phyloP scores from a whole-genome alignment of 805 yeast genomes.

The Spathaspora passalidarum region DNA sequence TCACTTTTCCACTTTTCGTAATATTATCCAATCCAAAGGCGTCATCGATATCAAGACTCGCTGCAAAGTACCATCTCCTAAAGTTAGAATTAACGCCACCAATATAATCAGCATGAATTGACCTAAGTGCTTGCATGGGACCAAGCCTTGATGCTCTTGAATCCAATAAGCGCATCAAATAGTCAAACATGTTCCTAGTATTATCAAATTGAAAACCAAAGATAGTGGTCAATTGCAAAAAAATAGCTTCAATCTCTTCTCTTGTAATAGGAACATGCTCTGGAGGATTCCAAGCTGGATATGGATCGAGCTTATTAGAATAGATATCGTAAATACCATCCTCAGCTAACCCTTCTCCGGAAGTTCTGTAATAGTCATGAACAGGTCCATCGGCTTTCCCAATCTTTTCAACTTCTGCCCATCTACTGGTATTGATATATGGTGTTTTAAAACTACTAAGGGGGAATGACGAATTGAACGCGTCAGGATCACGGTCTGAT shows the following conservation, averaged over 20 bases:
- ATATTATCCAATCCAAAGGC: constrained; percentile 34
- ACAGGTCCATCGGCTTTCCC: constrained; percentile 28
- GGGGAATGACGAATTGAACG: constrained; percentile 12
- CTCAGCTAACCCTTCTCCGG: constrained; percentile 39
- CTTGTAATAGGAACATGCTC: constrained; percentile 46
- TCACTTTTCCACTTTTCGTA: constrained; percentile 20
- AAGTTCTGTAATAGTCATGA: constrained; percentile 19
- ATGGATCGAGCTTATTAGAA: constrained; percentile 46
- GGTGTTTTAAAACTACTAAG: constrained; percentile 46
- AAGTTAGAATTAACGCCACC: constrained; percentile 70
- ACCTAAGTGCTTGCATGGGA: constrained; percentile 50
- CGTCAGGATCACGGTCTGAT: constrained; percentile 9
- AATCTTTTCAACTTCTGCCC: constrained; percentile 38
- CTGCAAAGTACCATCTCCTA: constrained; percentile 75
- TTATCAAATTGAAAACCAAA: constrained; percentile 73
- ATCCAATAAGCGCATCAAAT: constrained; percentile 57
- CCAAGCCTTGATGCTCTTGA: constrained; percentile 68
- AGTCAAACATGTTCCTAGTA: constrained; percentile 65
- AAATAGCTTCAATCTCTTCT: constrained; percentile 55
- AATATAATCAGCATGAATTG: constrained; percentile 71
- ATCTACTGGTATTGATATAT: constrained; percentile 37
- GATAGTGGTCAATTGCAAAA: constrained; percentile 47
- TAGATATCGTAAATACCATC: constrained; percentile 40
- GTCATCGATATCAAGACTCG: constrained; percentile 62
- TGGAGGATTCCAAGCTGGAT: constrained; percentile 50